Evolutionary conservation across 2,329 filamentous ascomycete genomes (phyloP).

Genomic region (Scedosporium boydii): DNA sequence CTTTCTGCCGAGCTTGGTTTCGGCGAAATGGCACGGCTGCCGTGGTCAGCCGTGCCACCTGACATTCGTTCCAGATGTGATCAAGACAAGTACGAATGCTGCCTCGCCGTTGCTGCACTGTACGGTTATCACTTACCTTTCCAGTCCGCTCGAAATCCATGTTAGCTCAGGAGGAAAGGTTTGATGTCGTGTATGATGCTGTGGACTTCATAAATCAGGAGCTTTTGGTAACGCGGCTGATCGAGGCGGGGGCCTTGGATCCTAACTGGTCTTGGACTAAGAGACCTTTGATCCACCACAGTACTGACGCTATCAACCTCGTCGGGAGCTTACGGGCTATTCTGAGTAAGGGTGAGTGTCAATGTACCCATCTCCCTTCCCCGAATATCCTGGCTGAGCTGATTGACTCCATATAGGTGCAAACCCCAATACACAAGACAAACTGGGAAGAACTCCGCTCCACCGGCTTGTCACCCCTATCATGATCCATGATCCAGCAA

Average conservation of each 20-base stretch:
- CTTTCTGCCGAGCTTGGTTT: background rate
- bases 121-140: background rate
- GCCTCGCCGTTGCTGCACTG: background rate
- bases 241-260: constrained; percentile 9
- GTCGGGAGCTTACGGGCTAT: background rate
- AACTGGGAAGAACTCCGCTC: background rate
- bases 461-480: background rate
- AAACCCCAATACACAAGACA: background rate
- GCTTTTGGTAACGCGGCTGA: constrained; percentile 6
- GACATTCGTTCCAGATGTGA: too few relatives aligned
- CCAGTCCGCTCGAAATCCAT: background rate
- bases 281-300: constrained; percentile 3
- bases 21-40: background rate
- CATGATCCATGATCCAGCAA: background rate
- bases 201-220: constrained; percentile 7
- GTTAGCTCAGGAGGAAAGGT: constrained; percentile 8
- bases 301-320: background rate
- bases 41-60: background rate
- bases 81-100: background rate
- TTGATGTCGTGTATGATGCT: constrained; percentile 12
- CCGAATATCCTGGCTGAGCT: background rate
- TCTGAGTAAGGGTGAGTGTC: background rate
- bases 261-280: constrained; percentile 8
- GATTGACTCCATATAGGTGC: background rate
- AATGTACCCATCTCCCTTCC: background rate